These are phyloP conservation scores for Podospora tetraspora DNA, from an alignment of 495 filamentous ascomycete species.

Conservation along the genomic window DNA sequence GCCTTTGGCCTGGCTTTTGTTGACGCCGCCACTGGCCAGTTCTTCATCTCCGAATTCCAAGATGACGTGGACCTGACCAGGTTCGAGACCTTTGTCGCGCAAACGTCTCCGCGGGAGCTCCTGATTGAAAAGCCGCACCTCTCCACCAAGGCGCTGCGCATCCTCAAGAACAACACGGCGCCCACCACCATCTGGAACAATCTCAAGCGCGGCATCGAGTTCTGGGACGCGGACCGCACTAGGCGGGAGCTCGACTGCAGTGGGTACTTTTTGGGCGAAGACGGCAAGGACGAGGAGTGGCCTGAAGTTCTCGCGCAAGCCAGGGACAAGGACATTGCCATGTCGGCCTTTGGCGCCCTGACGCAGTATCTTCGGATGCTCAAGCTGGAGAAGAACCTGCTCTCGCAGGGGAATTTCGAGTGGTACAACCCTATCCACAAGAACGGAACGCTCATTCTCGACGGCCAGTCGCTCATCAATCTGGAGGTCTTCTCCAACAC, in stretches of 20 bases:
- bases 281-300: constrained; percentile 64
- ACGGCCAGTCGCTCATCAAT: constrained; percentile 96
- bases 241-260: constrained; percentile 75
- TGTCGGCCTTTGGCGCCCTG: constrained; percentile 90
- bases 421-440: constrained; percentile 94
- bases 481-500: constrained; percentile 95
- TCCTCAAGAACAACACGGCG: constrained; percentile 90
- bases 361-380: constrained; percentile 80
- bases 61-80: constrained; percentile 94
- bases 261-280: constrained; percentile 69
- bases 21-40: constrained; percentile 93
- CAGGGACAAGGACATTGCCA: constrained; percentile 72
- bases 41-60: constrained; percentile 82
- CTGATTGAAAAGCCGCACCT: constrained; percentile 83
- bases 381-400: constrained; percentile 81
- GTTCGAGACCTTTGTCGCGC: constrained; percentile 96
- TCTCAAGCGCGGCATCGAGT: constrained; percentile 81
- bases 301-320: constrained; percentile 67
- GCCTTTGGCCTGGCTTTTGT: constrained; percentile 91
- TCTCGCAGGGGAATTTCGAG: constrained; percentile 85
- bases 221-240: constrained; percentile 81
- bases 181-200: constrained; percentile 96
- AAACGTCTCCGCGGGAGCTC: constrained; percentile 83
- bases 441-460: constrained; percentile 85
- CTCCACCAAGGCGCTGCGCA: constrained; percentile 81